Percentiles rank a stretch among this genome's conserved stretches.
phyloP scores from a whole-genome alignment of 768 basidiomycete species.

The Leccinum ochraceum region DNA sequence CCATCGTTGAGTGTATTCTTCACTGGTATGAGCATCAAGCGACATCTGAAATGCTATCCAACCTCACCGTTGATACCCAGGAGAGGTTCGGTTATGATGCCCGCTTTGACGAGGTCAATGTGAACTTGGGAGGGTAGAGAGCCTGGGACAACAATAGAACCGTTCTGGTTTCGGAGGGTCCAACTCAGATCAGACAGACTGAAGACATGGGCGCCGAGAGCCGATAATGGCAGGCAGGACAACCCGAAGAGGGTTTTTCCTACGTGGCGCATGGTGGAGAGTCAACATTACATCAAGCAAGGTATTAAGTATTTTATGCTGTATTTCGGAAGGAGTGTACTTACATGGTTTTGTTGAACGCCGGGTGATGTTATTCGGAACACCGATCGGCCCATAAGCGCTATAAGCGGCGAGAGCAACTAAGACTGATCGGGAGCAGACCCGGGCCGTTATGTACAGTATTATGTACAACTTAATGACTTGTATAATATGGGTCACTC shows the following conservation, averaged over 20 bases:
- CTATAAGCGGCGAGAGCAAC: no score
- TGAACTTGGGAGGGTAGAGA: slow-evolving; percentile 55
- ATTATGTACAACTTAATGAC: no score
- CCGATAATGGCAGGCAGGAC: slow-evolving; percentile 15
- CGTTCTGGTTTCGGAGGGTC: slow-evolving; percentile 56
- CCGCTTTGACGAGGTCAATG: slow-evolving; percentile 51
- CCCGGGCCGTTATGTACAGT: no score
- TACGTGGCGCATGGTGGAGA: not conserved
- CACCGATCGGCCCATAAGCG: no score
- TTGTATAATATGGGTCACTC: no score
- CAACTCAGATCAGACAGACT: slow-evolving; percentile 50
- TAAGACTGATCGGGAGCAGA: no score
- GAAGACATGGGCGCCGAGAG: slow-evolving; percentile 30
- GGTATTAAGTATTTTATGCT: no score
- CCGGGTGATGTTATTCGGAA: no score
- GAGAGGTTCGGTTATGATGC: slow-evolving; percentile 54
- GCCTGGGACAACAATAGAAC: slow-evolving; percentile 53
- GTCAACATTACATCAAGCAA: no score
- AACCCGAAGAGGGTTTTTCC: not conserved
- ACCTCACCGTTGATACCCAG: slow-evolving; percentile 51
- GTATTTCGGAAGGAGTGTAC: no score
- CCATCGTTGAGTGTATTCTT: slow-evolving; percentile 59
- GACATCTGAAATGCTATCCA: not conserved
- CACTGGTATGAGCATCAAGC: not conserved
- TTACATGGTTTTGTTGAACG: no score